A percentile compares a stretch with the other conserved stretches of the same genome.
Conservation (phyloP, 805 yeast genomes). For the Alloascoidea africana region DNA sequence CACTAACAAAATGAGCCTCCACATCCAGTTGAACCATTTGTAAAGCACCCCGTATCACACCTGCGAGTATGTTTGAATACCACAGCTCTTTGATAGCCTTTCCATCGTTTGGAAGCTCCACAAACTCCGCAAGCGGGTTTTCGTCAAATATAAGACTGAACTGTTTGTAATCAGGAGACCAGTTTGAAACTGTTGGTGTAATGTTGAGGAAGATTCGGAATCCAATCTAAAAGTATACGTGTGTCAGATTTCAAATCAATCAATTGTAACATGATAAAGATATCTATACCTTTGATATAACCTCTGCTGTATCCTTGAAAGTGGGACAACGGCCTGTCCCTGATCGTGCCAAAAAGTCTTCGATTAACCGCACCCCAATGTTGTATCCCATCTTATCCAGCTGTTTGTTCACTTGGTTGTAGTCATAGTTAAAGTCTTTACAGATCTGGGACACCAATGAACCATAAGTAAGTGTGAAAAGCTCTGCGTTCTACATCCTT, state of each 20-base stretch:
- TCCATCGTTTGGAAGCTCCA: slow-evolving; percentile 78
- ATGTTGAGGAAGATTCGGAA: slow-evolving; percentile 82
- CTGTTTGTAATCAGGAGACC: slow-evolving; percentile 63
- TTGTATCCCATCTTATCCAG: slow-evolving; percentile 90
- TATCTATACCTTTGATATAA: slow-evolving; percentile 39
- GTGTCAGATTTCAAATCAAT: background rate
- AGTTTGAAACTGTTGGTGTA: slow-evolving; percentile 57
- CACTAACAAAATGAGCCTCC: slow-evolving; percentile 67
- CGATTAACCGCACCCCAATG: slow-evolving; percentile 82
- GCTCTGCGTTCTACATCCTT: slow-evolving; percentile 56
- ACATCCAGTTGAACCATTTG: slow-evolving; percentile 95
- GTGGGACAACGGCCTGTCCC: slow-evolving; percentile 71
- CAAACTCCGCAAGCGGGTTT: slow-evolving; percentile 90
- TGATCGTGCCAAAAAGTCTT: slow-evolving; percentile 82
- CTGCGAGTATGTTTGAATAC: slow-evolving; percentile 86
- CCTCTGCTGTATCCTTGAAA: slow-evolving; percentile 78
- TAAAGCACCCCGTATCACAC: slow-evolving; percentile 79
- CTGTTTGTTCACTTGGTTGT: slow-evolving; percentile 65
- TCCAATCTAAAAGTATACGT: slow-evolving; percentile 35
- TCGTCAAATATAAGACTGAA: slow-evolving; percentile 64
- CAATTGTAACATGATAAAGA: background rate
- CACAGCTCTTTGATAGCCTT: slow-evolving; percentile 59
- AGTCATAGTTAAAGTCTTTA: slow-evolving; percentile 65
- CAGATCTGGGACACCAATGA: slow-evolving; percentile 86
- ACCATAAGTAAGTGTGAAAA: slow-evolving; percentile 91